Base-by-base conservation (phyloP, 768 basidiomycete genomes). In the Erythrobasidium yunnanense region DNA sequence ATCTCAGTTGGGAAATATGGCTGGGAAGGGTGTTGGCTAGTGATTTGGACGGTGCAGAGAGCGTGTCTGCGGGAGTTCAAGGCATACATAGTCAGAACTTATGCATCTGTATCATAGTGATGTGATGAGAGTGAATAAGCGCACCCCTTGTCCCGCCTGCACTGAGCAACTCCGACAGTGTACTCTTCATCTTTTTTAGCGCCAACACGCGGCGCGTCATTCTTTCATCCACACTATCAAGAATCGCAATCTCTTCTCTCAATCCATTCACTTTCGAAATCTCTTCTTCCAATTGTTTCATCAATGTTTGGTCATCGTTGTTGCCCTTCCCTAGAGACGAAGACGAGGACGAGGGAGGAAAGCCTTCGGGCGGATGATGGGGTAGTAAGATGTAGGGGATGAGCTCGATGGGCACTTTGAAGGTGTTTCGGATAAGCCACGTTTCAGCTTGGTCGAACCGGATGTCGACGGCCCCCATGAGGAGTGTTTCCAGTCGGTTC, bases 361-460 rank as follows among this genome's bases (percentile, higher is more conserved):
- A 42, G 49, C 32, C 7, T 18, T 8, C 22, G 20, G 2, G 29
- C 2, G 25, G 46, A 22, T 73, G 72, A 25, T 73, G 72, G 0
- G 66, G 57, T 15, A 73, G 69, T 1, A 29, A 29, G 13, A 73
- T 13, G 63, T 67, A 72, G 0, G 72, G 72, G 5, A 73, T 55
- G 17, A 71, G 53, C 2, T 65, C 47, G 18, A 53, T 27, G 3
- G 27, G 22, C 25, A 72, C 27, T 2, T 30, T 47, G 63, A 73
- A 73, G 23, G 67, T 70, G 66, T 73, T 73, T 22, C 72, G 65
- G 17, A 72, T 56, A 23, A 73, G 60, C 30, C 51, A 73, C 51
- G 70, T 65, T 51, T 73, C 72, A 32, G 67, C 71, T 47, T 72
- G 58, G 56, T 73, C 72, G 38, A 73, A 73, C 20, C 58, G 55